Percentiles rank a stretch among this genome's conserved stretches.
These are phyloP conservation scores for Mucor sp. DNA, from an alignment of 371 early-diverging fungal species.

Conservation along the genomic window DNA sequence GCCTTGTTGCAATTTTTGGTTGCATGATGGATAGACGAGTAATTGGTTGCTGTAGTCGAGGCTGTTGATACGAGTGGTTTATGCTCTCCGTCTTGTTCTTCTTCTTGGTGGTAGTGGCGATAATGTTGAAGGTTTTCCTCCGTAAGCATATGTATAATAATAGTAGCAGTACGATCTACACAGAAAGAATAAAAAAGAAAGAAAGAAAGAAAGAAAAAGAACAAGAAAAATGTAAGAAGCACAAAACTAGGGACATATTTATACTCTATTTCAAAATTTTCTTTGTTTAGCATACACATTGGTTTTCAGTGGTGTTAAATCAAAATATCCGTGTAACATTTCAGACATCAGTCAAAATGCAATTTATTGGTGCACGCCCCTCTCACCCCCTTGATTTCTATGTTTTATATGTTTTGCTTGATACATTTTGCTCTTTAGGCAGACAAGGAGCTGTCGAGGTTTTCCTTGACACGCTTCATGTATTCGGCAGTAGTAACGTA, in stretches of 20 bases:
- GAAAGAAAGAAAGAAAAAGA: background rate
- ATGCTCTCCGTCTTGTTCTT: background rate
- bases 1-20: background rate
- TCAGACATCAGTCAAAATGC: background rate
- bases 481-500: constrained; percentile 82
- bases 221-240: background rate
- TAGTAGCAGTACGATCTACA: background rate
- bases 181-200: background rate
- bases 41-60: background rate
- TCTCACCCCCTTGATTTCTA: background rate
- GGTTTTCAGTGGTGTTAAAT: background rate
- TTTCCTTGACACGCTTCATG: constrained; percentile 72
- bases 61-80: background rate
- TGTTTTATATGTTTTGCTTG: background rate
- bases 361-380: background rate
- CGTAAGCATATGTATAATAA: background rate
- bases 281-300: background rate
- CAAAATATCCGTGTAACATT: constrained; percentile 1
- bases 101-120: background rate
- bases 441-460: constrained; percentile 49
- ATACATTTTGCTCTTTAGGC: background rate
- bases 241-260: background rate
- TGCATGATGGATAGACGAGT: background rate
- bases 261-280: background rate
- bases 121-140: background rate